Base-by-base conservation (phyloP, 2,329 filamentous ascomycete genomes). In the Monilinia laxa region DNA sequence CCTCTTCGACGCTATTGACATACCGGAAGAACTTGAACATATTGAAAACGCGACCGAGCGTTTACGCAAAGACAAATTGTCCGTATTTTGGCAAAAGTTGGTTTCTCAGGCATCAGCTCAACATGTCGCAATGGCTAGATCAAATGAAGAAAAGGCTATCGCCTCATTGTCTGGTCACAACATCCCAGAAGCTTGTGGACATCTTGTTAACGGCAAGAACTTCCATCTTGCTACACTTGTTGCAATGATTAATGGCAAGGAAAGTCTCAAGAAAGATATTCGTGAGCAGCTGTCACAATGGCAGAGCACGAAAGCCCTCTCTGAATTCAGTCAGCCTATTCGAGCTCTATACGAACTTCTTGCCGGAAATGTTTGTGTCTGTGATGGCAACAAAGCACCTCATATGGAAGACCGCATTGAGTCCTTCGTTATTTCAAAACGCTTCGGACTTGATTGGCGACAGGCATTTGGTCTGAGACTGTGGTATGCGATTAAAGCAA, bases 381-480 rank as follows among this genome's bases (percentile, higher is more conserved):
- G 91, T 68, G 86, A 93, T 71, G 95, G 94, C 14, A 89, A 90
- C 75, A 89, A 87, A 70, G 83, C 82, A 9, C 86, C 91, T 1
- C 56, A 60, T 20, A 80, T 89, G 11, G 95, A 98, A 77, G 92
- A 98, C 78, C 88, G 90, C 55, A 85, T 90, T 51, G 85, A 88
- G 18, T 89, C 89, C 0, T 97, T 99, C 75, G 84, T 88, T 64
- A 91, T 99, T 70, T 91, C 92, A 0, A 85, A 90, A 73, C 88
- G 89, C 57, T 99, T 97, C 76, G 87, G 87, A 5, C 82, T 99
- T 47, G 91, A 96, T 76, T 99, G 95, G 95, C 89, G 92, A 77
- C 93, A 96, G 75, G 89, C 93, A 0, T 97, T 99, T 77, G 94
- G 92, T 14, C 83, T 99, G 60, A 88, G 93, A 54, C 82, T 99